Base-by-base conservation (phyloP, 2,329 filamentous ascomycete species). In the Botrytis cinerea region DNA sequence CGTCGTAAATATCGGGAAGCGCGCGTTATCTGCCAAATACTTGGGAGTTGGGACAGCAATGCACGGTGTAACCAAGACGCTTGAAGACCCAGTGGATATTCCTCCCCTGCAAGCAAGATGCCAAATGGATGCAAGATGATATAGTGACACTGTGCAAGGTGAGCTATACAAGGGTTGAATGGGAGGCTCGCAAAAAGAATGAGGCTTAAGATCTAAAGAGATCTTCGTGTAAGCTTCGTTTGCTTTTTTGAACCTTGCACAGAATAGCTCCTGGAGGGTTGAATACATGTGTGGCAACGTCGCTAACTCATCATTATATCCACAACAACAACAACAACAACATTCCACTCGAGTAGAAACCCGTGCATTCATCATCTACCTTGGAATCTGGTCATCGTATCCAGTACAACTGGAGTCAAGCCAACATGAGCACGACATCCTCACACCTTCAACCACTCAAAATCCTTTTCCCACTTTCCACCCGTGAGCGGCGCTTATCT, bases 21-120 rank as follows among this genome's bases (percentile, higher is more conserved):
- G 68, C 68, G 68, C 68, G 68, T 70, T 70, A 70, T 70, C 54
- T 60, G 54, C n/a, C 20, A 61, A 25, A 35, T 70, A 45, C 45
- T 70, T 60, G 51, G 43, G 43, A 40, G 14, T 51, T 51, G 48
- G 12, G 25, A n/a, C 25, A 57, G 8, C 28, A n/a, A 57, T 57
- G 51, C 51, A 57, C 51, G 14, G n/a, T 28, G n/a, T 57, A 57
- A 28, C 51, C 51, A 57, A n/a, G 51, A 28, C 28, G 51, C n/a
- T 28, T 28, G 66, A 43, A 62, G 8, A 43, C 35, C 10, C 28
- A 25, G 35, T n/a, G 18, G 22, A n/a, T 40, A 62, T 40, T 16
- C 14, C 38, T 14, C 51, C 14, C n/a, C 12, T 57, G 51, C 51
- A 57, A 28, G 51, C 25, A 57, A n/a, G 51, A 57, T 57, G 51